Base-by-base conservation (phyloP, 805 yeast species). In the Starmerella lactis-condensi region DNA sequence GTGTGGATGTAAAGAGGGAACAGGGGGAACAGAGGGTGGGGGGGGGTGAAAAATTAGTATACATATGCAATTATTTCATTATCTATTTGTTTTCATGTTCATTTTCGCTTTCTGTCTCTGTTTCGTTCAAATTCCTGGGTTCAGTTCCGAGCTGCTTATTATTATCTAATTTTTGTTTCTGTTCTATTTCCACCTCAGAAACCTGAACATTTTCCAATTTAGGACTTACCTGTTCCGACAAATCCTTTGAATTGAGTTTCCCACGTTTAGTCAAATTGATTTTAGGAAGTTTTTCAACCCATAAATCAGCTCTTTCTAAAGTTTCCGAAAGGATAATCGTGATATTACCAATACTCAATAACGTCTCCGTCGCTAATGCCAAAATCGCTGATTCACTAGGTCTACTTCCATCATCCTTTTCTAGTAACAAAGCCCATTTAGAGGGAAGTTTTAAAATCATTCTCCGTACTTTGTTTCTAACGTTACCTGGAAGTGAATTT, bases 261-360 rank as follows among this genome's bases (percentile, higher is more conserved):
- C n/a, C n/a, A n/a, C 50, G 35, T 45, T 41, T 43, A 26, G 54
- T 56, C 10, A 55, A 37, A 16, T 14, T 10, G 35, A 38, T 35
- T 25, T 22, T 17, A 10, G 43, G 43, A 20, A 39, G 34, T 28
- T 46, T 43, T 28, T 52, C 56, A 35, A 57, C 56, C 95, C 95
- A 85, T 16, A 62, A 58, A 50, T 89, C 95, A 1, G 94, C 94
- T 41, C 73, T 72, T 29, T 69, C 73, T 32, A 85, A 59, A 30
- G 82, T 82, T 28, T 77, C 83, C 48, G 77, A 85, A 43, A 91
- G 81, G 5, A 83, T 83, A 30, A 64, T 65, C 41, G 82, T 81
- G 13, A 85, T 73, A 35, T 76, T 75, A 24, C 73, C 65, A 22
- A 85, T 74, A 81, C 83, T 77, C 26, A 76, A 89, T 29, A 85